Conservation (phyloP, 805 yeast genomes). For the Teunomyces funiuensis region DNA sequence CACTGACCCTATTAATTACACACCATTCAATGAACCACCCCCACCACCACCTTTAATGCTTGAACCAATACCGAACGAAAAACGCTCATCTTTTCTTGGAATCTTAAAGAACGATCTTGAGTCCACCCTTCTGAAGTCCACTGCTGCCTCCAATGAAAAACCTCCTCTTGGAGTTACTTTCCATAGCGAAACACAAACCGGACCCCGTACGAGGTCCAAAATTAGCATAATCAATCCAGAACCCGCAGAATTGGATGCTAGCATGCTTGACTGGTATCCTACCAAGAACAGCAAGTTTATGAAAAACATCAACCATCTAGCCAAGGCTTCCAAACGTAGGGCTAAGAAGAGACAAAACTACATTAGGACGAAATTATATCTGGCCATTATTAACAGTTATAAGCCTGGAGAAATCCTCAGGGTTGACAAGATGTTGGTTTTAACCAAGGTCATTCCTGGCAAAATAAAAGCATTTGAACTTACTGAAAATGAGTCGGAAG, state of each 20-base stretch:
- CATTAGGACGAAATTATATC: conserved; percentile 19
- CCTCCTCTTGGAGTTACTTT: conserved; percentile 4
- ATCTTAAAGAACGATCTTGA: neutral
- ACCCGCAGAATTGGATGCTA: conserved; percentile 18
- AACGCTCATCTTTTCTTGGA: conserved; percentile 2
- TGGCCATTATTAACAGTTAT: conserved; percentile 28
- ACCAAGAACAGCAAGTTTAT: conserved; percentile 16
- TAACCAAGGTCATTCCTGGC: conserved; percentile 44
- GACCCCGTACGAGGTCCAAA: conserved; percentile 4
- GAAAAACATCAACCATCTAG: conserved; percentile 23
- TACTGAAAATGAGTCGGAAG: conserved; percentile 51
- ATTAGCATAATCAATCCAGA: conserved; percentile 21
- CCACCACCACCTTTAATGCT: neutral
- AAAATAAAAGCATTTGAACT: conserved; percentile 21
- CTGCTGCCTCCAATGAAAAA: neutral
- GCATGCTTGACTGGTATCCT: conserved; percentile 10
- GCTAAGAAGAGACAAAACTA: conserved; percentile 18
- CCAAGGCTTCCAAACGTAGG: conserved; percentile 23
- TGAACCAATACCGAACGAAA: neutral
- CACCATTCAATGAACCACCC: neutral
- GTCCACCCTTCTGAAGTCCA: conserved; percentile 1
- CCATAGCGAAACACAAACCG: neutral
- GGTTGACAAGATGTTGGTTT: conserved; percentile 67
- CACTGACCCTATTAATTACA: neutral
- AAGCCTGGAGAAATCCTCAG: conserved; percentile 63